Conservation (phyloP, 345 rosid genomes). For the Conringia planisiliqua region DNA sequence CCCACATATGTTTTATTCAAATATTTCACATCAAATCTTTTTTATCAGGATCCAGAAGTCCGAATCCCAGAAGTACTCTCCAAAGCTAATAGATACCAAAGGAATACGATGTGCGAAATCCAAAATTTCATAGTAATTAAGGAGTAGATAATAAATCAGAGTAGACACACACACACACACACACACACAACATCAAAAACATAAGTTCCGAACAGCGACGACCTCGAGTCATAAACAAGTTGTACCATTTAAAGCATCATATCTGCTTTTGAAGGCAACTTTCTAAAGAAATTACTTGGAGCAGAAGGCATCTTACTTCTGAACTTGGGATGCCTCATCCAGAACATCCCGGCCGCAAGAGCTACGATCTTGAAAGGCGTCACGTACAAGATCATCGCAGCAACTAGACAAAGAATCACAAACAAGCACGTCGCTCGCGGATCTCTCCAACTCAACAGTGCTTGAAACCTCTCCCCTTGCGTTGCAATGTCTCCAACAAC, state of each 20-base stretch:
- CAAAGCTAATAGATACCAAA: neutral
- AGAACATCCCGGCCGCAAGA: conserved; percentile 53
- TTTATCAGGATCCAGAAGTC: neutral
- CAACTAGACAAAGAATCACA: conserved; percentile 58
- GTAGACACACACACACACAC: neutral
- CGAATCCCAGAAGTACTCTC: neutral
- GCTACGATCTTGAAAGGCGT: conserved; percentile 70
- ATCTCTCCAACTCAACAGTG: conserved; percentile 77
- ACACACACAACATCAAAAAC: neutral
- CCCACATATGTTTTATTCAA: no score
- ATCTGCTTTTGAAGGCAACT: conserved; percentile 74
- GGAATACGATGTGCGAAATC: neutral
- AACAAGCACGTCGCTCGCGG: conserved; percentile 77
- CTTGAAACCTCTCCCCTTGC: conserved; percentile 77
- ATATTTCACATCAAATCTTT: no score
- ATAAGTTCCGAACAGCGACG: neutral
- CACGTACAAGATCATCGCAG: conserved; percentile 62
- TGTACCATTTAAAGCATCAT: conserved; percentile 52
- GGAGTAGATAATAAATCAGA: neutral
- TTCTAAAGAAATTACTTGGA: conserved; percentile 84
- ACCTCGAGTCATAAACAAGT: neutral
- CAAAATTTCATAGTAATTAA: neutral
- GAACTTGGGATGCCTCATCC: conserved; percentile 82
- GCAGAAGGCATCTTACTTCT: conserved; percentile 82
- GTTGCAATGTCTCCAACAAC: conserved; percentile 85